These are phyloP conservation scores for Trichosporon asahii DNA, from an alignment of 1,284 basidiomycete species.

Conservation along the genomic window DNA sequence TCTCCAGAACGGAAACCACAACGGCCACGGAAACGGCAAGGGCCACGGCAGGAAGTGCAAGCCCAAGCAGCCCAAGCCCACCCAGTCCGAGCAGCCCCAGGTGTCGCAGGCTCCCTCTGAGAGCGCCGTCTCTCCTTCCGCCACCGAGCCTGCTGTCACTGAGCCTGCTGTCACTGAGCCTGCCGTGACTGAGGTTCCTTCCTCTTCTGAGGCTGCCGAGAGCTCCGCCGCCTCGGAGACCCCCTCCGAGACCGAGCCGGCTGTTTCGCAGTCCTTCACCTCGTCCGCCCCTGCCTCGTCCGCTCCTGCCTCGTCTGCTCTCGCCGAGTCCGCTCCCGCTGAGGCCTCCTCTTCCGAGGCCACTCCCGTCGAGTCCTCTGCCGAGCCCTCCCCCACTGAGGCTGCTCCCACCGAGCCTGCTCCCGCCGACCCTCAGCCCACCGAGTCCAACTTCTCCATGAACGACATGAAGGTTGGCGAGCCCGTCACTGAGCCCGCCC, in stretches of 20 bases:
- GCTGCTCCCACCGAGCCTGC: conserved; percentile 6
- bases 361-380: conserved; percentile 30
- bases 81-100: not conserved
- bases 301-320: not conserved
- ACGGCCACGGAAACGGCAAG: not conserved
- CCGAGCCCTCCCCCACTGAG: conserved; percentile 21
- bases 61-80: conserved; percentile 7
- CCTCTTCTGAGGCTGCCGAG: conserved; percentile 39
- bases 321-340: conserved; percentile 31
- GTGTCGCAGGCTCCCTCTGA: not conserved
- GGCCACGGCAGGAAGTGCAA: conserved; percentile 8
- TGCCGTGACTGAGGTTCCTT: too few species aligned
- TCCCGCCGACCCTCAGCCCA: not conserved
- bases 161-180: conserved; percentile 31
- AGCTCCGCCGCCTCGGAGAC: not conserved
- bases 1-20: not conserved
- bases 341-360: conserved; percentile 28
- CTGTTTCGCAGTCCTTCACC: too few species aligned
- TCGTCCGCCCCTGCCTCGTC: not conserved
- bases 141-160: not conserved
- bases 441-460: not conserved
- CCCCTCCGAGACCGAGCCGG: too few species aligned
- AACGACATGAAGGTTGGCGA: conserved; percentile 2
- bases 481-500: conserved; percentile 9
- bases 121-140: not conserved